Conservation (phyloP, 345 rosid genomes). For the Camelina laxa region DNA sequence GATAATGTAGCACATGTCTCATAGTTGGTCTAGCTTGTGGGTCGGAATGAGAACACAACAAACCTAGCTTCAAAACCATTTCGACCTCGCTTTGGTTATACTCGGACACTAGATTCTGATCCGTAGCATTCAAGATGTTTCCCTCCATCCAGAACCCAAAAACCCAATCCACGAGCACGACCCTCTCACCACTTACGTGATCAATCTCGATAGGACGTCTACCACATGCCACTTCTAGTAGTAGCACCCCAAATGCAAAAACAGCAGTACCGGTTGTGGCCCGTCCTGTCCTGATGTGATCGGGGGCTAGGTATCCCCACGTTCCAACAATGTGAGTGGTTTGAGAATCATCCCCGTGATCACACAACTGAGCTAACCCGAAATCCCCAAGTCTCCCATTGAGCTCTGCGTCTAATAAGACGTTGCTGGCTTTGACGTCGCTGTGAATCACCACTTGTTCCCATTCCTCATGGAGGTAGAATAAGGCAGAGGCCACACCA, state of each 20-base stretch:
- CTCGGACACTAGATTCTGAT: conserved; percentile 39
- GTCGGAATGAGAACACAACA: conserved; percentile 63
- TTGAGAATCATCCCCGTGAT: no score
- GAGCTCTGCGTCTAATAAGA: no score
- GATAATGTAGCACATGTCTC: no score
- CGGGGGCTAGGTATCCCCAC: conserved; percentile 89
- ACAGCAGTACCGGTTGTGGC: conserved; percentile 68
- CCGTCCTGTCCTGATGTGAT: conserved; percentile 67
- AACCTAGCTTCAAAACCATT: conserved; percentile 63
- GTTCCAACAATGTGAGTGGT: no score
- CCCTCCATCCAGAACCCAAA: conserved; percentile 55
- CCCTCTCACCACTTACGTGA: not conserved
- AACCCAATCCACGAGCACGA: conserved; percentile 66
- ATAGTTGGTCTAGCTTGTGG: conserved; percentile 59
- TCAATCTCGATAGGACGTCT: conserved; percentile 56
- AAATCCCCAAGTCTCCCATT: no score
- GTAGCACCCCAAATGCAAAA: conserved; percentile 78
- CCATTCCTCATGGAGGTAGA: no score
- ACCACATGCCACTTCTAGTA: conserved; percentile 77
- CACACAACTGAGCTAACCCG: no score
- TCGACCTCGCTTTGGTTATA: conserved; percentile 51
- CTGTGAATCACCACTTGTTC: no score
- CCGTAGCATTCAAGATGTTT: conserved; percentile 56
- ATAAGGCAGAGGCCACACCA: no score
- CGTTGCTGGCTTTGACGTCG: no score